Conservation (phyloP, 202 grass and related monocot species). For the Brachypodium distachyon region DNA sequence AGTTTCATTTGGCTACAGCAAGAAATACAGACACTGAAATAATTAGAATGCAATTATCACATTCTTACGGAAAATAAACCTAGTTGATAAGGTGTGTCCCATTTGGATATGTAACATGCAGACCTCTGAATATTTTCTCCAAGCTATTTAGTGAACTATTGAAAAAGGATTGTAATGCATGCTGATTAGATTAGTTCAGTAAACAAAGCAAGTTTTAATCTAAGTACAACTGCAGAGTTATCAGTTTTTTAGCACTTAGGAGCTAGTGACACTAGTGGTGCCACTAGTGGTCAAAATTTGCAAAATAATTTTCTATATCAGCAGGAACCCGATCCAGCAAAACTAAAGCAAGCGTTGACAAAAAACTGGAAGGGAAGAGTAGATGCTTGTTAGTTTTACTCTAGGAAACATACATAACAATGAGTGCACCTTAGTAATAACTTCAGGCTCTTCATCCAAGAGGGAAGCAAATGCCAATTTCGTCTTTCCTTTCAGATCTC, state of each 20-base stretch:
- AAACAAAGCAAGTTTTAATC: background rate
- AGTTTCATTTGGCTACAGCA: slow-evolving; percentile 18
- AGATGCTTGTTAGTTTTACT: background rate
- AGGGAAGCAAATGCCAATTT: background rate
- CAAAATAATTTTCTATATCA: background rate
- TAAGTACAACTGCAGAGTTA: background rate
- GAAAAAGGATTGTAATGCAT: background rate
- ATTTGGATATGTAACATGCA: background rate
- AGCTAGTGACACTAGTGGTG: background rate
- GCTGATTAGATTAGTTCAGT: background rate
- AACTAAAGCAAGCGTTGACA: background rate
- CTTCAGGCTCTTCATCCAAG: background rate
- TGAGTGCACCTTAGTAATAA: slow-evolving; percentile 11
- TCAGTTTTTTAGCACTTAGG: background rate
- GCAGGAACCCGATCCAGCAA: background rate
- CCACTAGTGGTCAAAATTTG: background rate
- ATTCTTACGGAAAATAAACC: background rate
- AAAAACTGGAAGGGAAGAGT: background rate
- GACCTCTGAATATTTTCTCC: background rate
- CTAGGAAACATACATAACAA: background rate
- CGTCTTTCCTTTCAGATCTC: slow-evolving; percentile 2
- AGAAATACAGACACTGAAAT: slow-evolving; percentile 1
- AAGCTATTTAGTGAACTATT: background rate
- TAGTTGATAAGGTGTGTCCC: background rate
- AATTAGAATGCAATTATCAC: background rate